These are phyloP conservation scores for Anthracocystis setariae DNA, from an alignment of 1,284 basidiomycete species.

Conservation along the genomic window DNA sequence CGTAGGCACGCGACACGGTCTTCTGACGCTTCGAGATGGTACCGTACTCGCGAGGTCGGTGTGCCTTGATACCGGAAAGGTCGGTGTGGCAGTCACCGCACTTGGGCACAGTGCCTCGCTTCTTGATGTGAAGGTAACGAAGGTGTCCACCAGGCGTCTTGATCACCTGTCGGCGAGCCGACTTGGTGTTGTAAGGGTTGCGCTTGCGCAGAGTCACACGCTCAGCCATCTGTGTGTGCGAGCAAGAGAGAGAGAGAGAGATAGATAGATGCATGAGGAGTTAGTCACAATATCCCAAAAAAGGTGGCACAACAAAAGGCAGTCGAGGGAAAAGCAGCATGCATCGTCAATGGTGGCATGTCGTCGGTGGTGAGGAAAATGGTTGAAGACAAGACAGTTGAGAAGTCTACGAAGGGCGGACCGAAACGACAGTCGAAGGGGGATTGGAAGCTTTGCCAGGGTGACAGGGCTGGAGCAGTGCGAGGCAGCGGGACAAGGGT, in stretches of 20 bases:
- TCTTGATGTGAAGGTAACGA: constrained; percentile 89
- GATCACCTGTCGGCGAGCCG: constrained; percentile 91
- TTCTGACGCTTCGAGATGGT: constrained; percentile 65
- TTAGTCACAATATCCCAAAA: background rate
- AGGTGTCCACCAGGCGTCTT: constrained; percentile 96
- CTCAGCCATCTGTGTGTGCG: constrained; percentile 81
- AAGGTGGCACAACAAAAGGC: background rate
- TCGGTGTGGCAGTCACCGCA: constrained; percentile 72
- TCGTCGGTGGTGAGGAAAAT: no score
- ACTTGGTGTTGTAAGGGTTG: constrained; percentile 98
- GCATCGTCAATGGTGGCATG: no score
- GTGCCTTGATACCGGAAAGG: constrained; percentile 64
- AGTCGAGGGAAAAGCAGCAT: background rate
- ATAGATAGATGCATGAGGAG: no score
- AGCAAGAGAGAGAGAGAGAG: background rate
- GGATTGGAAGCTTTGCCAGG: no score
- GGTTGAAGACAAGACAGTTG: background rate
- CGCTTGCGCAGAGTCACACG: constrained; percentile 99
- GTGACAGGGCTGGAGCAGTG: no score
- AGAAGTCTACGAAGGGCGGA: background rate
- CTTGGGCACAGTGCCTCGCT: constrained; percentile 86
- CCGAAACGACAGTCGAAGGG: background rate
- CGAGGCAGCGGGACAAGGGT: no score
- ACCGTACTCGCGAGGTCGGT: constrained; percentile 64
- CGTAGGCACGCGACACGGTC: constrained; percentile 66